A percentile compares a stretch with the other conserved stretches of the same genome.
Evolutionary conservation across 2,329 filamentous ascomycete species (phyloP).

Genomic region (Fusarium xylarioides): DNA sequence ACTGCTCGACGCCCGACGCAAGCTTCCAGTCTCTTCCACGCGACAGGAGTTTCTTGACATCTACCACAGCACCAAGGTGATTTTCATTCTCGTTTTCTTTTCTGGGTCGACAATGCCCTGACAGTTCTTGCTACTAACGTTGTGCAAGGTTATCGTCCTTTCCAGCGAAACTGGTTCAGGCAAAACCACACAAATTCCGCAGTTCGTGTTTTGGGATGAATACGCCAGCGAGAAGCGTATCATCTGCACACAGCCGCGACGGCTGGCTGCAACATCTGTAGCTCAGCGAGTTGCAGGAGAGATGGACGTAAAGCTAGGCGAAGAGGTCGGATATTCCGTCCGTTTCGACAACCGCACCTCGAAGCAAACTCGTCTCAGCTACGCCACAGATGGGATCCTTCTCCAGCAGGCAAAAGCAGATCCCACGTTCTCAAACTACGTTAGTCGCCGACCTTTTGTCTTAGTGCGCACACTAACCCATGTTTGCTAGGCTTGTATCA

Average conservation of each 20-base stretch:
- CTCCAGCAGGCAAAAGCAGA: rapidly evolving
- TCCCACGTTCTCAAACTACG: background rate
- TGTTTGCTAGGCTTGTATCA: background rate
- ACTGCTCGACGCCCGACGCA: background rate
- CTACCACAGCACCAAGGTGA: background rate
- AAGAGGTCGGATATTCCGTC: background rate
- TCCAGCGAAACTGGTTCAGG: background rate
- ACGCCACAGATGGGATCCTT: background rate
- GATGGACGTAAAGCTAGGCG: background rate
- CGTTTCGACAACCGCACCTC: background rate
- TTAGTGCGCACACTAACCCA: background rate
- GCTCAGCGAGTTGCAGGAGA: background rate
- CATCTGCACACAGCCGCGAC: background rate
- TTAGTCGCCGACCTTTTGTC: background rate
- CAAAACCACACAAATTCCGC: background rate
- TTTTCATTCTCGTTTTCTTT: background rate
- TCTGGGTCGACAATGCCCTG: too few relatives aligned
- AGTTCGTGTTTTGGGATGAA: background rate
- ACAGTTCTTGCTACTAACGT: background rate
- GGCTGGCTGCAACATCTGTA: background rate
- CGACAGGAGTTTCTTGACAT: background rate
- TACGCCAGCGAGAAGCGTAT: background rate
- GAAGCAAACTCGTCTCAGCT: background rate
- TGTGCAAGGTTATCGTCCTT: background rate
- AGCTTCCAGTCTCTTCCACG: background rate